Evolutionary conservation across 2,329 filamentous ascomycete genomes (phyloP), one percentile per base, ranked within the genome.

Genomic region (Amauroascus verrucosus): DNA sequence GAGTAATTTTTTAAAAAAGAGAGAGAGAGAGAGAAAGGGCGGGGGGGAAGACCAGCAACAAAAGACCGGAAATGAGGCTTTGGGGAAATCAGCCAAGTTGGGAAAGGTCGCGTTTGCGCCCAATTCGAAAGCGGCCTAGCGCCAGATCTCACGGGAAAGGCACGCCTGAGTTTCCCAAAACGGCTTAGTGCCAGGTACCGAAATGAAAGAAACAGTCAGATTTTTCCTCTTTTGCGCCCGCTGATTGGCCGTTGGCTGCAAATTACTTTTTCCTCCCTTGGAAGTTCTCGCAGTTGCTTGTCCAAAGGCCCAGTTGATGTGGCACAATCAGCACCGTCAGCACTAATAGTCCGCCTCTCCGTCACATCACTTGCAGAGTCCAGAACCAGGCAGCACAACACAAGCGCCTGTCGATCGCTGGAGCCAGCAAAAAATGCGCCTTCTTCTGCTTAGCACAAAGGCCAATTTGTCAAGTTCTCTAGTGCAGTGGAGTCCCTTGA

Each of bases 31-130:
- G 24, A 30, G 26, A 9, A n/a, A 32, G 18, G 2, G 3, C 18
- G 37, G 22, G 14, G 14, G n/a, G 18, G n/a, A 22, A 11, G 20
- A 14, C 9, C 32, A 38, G 22, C 28, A n/a, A 22, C 18, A n/a
- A 22, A 38, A 38, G 6, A 28, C n/a, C 37, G 50, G 50, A 52
- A 52, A 52, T 52, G 50, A 52, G 50, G 50, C 50, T 52, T 52
- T 46, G 41, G 28, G 40, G 28, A 37, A 46, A 8, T 20, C n/a
- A 6, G 8, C 48, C 48, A 16, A 41, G 37, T 44, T 30, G 14
- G 41, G 41, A 45, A 45, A 45, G 28, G 44, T 18, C 33, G 33
- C 4, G 30, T 38, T 30, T 6, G 14, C 13, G 41, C 37, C 50
- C 41, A 52, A 30, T 30, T 41, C 50, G 4, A 30, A 52, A 28